A percentile compares a stretch with the other conserved stretches of the same genome.
These are phyloP conservation scores for Phaeoacremonium minimum DNA, from an alignment of 2,329 filamentous ascomycete genomes.

Conservation along the genomic window DNA sequence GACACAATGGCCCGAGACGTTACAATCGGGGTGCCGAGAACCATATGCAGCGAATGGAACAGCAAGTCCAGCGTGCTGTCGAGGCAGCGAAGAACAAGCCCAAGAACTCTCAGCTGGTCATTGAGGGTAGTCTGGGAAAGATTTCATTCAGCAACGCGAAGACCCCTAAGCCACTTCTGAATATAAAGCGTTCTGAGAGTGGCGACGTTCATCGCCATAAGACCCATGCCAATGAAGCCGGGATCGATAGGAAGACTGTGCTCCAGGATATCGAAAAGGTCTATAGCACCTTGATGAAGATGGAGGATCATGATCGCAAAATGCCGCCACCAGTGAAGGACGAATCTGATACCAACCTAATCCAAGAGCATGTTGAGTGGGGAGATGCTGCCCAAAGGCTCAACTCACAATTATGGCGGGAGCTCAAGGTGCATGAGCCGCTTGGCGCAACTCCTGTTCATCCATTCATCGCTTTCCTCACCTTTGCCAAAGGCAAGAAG, in stretches of 20 bases:
- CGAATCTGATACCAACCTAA: constrained; percentile 61
- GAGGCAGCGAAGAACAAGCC: constrained; percentile 96
- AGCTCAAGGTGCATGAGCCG: constrained; percentile 89
- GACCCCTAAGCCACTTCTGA: constrained; percentile 89
- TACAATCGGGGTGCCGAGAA: constrained; percentile 85
- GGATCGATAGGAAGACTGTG: constrained; percentile 75
- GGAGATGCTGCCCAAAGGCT: constrained; percentile 64
- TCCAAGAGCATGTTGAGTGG: constrained; percentile 77
- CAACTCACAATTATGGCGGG: constrained; percentile 77
- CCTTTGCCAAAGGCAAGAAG: constrained; percentile 94
- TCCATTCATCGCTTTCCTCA: constrained; percentile 94
- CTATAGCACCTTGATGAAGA: constrained; percentile 83
- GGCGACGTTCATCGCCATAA: constrained; percentile 50
- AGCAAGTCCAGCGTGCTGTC: constrained; percentile 94
- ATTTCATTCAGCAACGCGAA: constrained; percentile 99
- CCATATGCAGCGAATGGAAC: constrained; percentile 98
- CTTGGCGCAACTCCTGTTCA: constrained; percentile 75
- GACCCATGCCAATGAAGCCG: constrained; percentile 26
- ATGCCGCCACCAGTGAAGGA: constrained; percentile 63
- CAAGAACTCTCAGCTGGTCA: constrained; percentile 95
- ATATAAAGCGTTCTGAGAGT: constrained; percentile 84
- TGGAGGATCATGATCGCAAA: constrained; percentile 87
- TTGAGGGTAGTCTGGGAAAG: constrained; percentile 93
- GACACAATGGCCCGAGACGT: constrained; percentile 69
- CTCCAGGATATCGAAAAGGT: constrained; percentile 84